Evolutionary conservation across 2,329 filamentous ascomycete species (phyloP).

Genomic region (Aspergillus nomiae): DNA sequence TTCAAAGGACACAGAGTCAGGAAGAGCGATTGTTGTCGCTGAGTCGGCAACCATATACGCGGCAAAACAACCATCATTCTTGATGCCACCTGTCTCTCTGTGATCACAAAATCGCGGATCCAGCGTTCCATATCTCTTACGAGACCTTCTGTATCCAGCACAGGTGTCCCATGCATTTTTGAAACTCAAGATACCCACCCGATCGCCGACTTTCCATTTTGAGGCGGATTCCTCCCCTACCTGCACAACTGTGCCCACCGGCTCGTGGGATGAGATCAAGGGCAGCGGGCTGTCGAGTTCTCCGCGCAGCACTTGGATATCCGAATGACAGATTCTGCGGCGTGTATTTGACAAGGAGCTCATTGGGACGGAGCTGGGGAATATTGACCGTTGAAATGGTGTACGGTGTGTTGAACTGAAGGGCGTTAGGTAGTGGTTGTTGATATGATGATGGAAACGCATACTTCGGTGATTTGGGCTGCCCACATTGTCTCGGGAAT

Average conservation of each 20-base stretch:
- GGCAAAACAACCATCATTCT: constrained; percentile 14
- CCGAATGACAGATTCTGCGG: neutral
- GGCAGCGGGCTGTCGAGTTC: constrained; percentile 7
- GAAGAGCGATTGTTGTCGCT: constrained; percentile 7
- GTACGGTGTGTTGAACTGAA: neutral
- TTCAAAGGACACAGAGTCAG: constrained; percentile 14
- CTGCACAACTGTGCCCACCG: constrained; percentile 9
- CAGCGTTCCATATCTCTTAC: neutral
- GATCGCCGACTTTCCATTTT: constrained; percentile 9
- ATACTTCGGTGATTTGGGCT: neutral
- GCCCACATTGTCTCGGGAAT: neutral
- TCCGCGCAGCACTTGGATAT: constrained; percentile 16
- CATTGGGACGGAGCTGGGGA: too few relatives aligned
- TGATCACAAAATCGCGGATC: constrained; percentile 15
- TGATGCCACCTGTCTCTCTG: constrained; percentile 12
- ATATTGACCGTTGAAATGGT: too few relatives aligned
- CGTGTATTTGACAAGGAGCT: too few relatives aligned
- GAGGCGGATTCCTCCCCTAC: neutral
- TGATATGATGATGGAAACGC: neutral
- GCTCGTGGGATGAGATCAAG: constrained; percentile 14
- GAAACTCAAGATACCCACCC: constrained; percentile 16
- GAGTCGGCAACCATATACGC: constrained; percentile 16
- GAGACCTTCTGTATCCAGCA: constrained; percentile 1
- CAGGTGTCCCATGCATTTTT: constrained; percentile 12
- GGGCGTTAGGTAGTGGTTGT: neutral